Evolutionary conservation across 192 early-diverging fungal species (phyloP).

Genomic region (Pilobolus umbonatus): DNA sequence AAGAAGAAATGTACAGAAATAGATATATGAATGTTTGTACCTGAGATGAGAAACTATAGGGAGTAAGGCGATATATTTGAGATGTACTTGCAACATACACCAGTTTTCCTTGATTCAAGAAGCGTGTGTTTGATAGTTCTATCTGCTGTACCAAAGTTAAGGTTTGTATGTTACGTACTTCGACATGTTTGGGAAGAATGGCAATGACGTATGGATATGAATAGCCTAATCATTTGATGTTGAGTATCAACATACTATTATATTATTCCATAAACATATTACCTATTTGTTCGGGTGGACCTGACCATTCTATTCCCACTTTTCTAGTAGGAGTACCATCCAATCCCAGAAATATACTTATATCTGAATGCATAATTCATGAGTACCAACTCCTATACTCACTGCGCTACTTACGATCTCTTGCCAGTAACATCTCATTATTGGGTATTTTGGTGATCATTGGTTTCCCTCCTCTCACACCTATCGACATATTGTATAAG

Average conservation of each 20-base stretch:
- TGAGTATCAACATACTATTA: not conserved
- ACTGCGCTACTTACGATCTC: constrained; percentile 49
- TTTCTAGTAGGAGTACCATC: constrained; percentile 54
- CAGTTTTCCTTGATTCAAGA: constrained; percentile 67
- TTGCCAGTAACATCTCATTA: constrained; percentile 57
- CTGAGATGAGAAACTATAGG: constrained; percentile 51
- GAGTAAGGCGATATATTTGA: constrained; percentile 71
- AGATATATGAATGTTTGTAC: constrained; percentile 14
- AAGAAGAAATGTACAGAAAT: too few relatives aligned
- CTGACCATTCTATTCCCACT: constrained; percentile 58
- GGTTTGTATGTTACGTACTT: constrained; percentile 83
- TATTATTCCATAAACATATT: constrained; percentile 8
- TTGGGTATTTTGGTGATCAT: constrained; percentile 59
- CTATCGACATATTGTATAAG: constrained; percentile 46
- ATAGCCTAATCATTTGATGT: constrained; percentile 48
- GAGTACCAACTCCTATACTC: not conserved
- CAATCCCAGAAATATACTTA: constrained; percentile 53
- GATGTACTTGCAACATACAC: constrained; percentile 63
- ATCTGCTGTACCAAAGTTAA: constrained; percentile 80
- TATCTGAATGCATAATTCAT: constrained; percentile 32
- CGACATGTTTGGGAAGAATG: constrained; percentile 62
- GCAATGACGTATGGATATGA: constrained; percentile 72
- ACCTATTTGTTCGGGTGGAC: constrained; percentile 57
- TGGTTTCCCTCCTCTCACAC: constrained; percentile 47
- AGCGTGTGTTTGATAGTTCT: constrained; percentile 58